Percentiles rank a stretch among this genome's conserved stretches.
These are phyloP conservation scores for Coriaria nepalensis DNA, from an alignment of 306 rosid species.

Conservation along the genomic window DNA sequence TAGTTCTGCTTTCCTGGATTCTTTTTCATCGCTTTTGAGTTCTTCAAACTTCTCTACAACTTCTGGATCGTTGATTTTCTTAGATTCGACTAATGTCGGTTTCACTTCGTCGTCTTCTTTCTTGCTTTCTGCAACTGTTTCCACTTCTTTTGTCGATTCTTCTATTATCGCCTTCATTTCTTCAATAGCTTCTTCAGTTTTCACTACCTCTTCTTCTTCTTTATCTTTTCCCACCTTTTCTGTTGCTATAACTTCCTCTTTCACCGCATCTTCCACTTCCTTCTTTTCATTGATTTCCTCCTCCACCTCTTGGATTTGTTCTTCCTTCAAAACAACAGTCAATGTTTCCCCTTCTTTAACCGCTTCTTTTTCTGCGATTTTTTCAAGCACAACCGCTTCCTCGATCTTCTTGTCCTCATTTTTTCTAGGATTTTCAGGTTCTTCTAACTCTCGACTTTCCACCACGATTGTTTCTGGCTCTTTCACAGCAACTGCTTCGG, in stretches of 20 bases:
- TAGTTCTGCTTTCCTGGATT: conserved; percentile 1
- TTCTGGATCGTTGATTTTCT: background rate
- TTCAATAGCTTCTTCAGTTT: conserved; percentile 1
- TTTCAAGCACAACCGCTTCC: background rate
- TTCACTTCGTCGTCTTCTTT: conserved; percentile 8
- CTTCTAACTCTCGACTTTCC: background rate
- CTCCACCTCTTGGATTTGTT: conserved; percentile 5
- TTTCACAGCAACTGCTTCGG: background rate
- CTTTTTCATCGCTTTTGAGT: background rate
- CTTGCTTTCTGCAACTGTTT: conserved; percentile 8
- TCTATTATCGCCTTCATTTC: conserved; percentile 1
- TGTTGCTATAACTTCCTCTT: background rate
- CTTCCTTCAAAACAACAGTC: background rate
- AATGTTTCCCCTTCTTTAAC: background rate
- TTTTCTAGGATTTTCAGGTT: background rate
- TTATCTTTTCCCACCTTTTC: conserved; percentile 4
- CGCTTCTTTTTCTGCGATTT: background rate
- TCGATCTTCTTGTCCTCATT: no score
- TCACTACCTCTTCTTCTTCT: background rate
- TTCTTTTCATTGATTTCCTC: conserved; percentile 10
- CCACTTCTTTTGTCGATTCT: conserved; percentile 1
- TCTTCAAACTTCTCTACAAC: background rate
- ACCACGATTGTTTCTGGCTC: conserved; percentile 3
- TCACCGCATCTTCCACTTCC: background rate
- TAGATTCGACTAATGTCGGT: background rate